Base-by-base conservation (phyloP, 306 rosid species). In the Begonia peltatifolia region DNA sequence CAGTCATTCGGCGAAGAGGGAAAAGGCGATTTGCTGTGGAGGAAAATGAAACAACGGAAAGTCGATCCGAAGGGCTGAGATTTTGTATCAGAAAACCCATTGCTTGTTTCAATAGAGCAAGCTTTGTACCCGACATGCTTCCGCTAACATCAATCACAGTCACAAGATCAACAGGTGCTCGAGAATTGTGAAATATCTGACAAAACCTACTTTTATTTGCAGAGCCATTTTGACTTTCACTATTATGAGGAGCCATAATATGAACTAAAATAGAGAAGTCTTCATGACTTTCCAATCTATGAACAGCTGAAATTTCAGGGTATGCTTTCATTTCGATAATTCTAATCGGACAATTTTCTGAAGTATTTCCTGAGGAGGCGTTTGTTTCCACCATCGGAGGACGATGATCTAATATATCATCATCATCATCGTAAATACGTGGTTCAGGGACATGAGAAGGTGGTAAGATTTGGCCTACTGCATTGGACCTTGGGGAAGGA, bases 111-210 rank as follows among this genome's bases (percentile, higher is more conserved):
- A 60, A 22, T 41, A 60, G 43, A 18, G 65, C 65, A 50, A 60
- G 65, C 56, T 60, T 60, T 14, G 65, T 60, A 38, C 65, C 65
- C 1, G 65, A 17, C 65, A 60, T 60, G 65, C 65, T 60, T 20
- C 65, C 65, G 41, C 65, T 60, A 16, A 60, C 57, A 60, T 60
- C 65, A 50, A 60, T 55, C 41, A 60, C 56, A 2, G 65, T 60
- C 10, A 60, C 65, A 20, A 60, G 57, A 42, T 60, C 65, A 23
- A 60, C 65, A 0, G 65, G 65, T 10, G 65, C 57, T 12, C 65
- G 57, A 60, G 65, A 60, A 9, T 50, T 9, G 10, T 52, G 43
- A 25, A 25, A 60, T 53, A 30, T 51, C 9, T 25, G 35, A 25
- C 35, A 3, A 3, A 6, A 6, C 35, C 35, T 25, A 6, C 35